Base-by-base conservation (phyloP, 352 stramenopile species). In the Globisporangium rhizosaccharum region DNA sequence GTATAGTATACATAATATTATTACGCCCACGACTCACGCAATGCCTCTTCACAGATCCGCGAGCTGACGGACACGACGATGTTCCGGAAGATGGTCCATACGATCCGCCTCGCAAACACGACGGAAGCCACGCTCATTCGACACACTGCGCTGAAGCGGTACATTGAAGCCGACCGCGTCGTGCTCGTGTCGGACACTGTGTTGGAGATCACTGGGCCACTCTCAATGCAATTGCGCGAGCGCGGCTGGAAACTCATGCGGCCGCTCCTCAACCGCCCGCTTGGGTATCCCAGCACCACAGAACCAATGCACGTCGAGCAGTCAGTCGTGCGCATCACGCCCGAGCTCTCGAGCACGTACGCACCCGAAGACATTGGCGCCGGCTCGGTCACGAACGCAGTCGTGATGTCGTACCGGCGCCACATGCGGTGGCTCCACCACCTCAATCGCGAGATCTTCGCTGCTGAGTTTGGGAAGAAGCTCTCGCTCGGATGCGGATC, bases 391-490 rank as follows among this genome's bases (percentile, higher is more conserved):
- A 80, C 70, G 5, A 73, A 83, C 23, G 51, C 79, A 3, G 67
- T 86, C 39, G 66, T 86, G 0, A 66, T 60, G 12, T 73, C 73
- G 14, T 86, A 83, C 47, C 63, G 74, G 20, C 65, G 62, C 11
- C 54, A 59, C 54, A 28, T 59, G 44, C 18, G 23, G 20, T 30
- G 14, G 54, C 45, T 52, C 33, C 33, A 53, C 44, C 23, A 45
- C 30, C 26, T 48, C 18, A 79, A 73, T 48, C 66, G 77, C 6
- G 69, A 70, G 4, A 56, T 77, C 42, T 50, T 81, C 11, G 6
- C 25, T 10, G 23, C 45, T 8, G 48, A 48, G 30, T 52, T 61
- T 25, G 55, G 23, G 15, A 42, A 53, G 41, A 44, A 53, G 23
- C 33, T 39, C 7, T 39, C 33, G 33, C 33, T 39, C 33, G 33